phyloP scores from a whole-genome alignment of 257 asterid species.

The Scutellaria baicalensis region DNA sequence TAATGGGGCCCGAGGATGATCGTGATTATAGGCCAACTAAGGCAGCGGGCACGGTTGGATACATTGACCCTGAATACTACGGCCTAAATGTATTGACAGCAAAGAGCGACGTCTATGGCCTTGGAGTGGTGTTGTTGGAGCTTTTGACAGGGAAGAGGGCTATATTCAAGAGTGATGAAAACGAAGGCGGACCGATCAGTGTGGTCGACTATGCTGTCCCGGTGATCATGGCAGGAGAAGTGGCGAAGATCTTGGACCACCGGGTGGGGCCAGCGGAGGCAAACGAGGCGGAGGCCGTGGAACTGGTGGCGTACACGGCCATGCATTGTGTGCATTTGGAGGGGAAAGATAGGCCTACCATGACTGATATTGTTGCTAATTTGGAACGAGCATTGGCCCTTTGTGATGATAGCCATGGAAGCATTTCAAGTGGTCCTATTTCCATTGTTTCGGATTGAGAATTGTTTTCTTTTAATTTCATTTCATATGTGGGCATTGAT shows the following conservation, averaged over 20 bases:
- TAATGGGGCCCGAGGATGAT: constrained; percentile 55
- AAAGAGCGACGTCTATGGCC: constrained; percentile 82
- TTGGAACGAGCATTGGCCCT: constrained; percentile 69
- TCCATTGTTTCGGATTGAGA: constrained; percentile 59
- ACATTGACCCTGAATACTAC: constrained; percentile 77
- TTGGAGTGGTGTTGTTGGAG: constrained; percentile 71
- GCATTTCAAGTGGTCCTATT: constrained; percentile 63
- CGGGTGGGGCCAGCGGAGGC: constrained; percentile 52
- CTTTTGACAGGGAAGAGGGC: constrained; percentile 73
- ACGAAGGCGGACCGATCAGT: constrained; percentile 42
- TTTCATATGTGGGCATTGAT: constrained; percentile 4
- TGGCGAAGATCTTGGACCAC: constrained; percentile 40
- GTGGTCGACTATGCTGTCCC: constrained; percentile 79
- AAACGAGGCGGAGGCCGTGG: constrained; percentile 71
- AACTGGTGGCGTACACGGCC: constrained; percentile 76
- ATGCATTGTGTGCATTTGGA: constrained; percentile 86
- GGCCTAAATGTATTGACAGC: constrained; percentile 70
- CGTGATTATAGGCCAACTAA: constrained; percentile 34
- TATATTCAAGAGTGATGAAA: constrained; percentile 41
- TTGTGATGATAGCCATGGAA: constrained; percentile 72
- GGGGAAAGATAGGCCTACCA: constrained; percentile 77
- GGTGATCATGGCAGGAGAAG: constrained; percentile 48
- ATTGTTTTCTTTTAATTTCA: not conserved
- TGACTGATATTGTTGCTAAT: constrained; percentile 67
- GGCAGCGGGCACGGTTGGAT: constrained; percentile 82